Percentiles rank a stretch among this genome's conserved stretches.
Evolutionary conservation across 2,329 filamentous ascomycete genomes (phyloP).

Genomic region (Botrytis deweyae): DNA sequence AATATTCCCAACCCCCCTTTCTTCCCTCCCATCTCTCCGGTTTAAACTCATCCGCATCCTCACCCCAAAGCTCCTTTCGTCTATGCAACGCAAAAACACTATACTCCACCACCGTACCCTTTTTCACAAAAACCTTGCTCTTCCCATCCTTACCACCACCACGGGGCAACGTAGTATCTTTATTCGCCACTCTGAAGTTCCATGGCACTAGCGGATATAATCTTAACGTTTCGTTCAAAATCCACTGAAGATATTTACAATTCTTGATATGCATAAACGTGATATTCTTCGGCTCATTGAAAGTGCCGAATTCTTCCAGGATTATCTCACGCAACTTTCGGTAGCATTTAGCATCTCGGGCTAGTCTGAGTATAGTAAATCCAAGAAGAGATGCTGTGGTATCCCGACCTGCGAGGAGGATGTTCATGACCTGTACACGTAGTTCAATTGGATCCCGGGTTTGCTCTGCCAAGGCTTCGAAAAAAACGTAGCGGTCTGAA

Average conservation of each 20-base stretch:
- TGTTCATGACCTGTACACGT: constrained; percentile 51
- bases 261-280: constrained; percentile 35
- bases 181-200: constrained; percentile 47
- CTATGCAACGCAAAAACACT: constrained; percentile 40
- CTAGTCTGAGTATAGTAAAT: neutral
- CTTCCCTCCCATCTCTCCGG: constrained; percentile 42
- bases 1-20: constrained; percentile 48
- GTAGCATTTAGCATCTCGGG: constrained; percentile 44
- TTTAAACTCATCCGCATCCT: constrained; percentile 40
- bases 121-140: constrained; percentile 38
- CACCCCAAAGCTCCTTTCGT: constrained; percentile 42
- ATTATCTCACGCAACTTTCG: constrained; percentile 46
- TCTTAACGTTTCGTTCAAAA: constrained; percentile 46
- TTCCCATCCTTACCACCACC: constrained; percentile 42
- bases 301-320: constrained; percentile 41
- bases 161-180: constrained; percentile 38
- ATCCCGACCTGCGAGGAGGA: constrained; percentile 59
- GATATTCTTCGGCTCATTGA: constrained; percentile 33
- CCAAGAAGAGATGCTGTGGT: constrained; percentile 55
- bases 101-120: constrained; percentile 37
- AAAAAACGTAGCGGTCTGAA: constrained; percentile 46
- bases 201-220: constrained; percentile 54
- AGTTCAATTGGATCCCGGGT: constrained; percentile 48
- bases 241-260: constrained; percentile 36
- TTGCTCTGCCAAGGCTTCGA: constrained; percentile 54